Evolutionary conservation across 2,329 filamentous ascomycete genomes (phyloP), one percentile per base, ranked within the genome.

Genomic region (Fusarium tuaranense): DNA sequence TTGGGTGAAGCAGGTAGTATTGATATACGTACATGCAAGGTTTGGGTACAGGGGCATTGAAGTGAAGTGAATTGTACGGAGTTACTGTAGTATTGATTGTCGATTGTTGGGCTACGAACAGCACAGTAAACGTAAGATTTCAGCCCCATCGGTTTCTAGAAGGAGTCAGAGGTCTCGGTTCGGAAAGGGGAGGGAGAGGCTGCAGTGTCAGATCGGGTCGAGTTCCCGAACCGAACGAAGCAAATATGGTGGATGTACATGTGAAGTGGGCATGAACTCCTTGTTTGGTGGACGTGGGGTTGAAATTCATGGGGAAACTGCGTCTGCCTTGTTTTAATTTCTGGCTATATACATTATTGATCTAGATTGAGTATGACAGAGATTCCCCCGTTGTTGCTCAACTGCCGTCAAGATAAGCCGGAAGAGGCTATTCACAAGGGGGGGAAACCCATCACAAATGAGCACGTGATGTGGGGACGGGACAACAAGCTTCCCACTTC

Each of bases 151-250:
- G 25, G 22, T 51, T 62, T 62, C 59, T 48, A 62, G 59, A 62
- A 62, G 16, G n/a, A 32, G 22, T 8, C 25, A 18, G 41, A 22
- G 27, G 59, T 13, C 27, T 46, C 58, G 58, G 58, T 27, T 61
- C 58, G 58, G 58, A 61, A 48, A 48, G 44, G 44, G 14, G 20
- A 48, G 44, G 13, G 22, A 46, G 38, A 53, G 10, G 44, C 20
- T 63, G 30, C 25, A 25, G 9, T n/a, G 30, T 34, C 25, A 46
- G 58, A 46, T 62, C 59, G 59, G 59, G 41, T 34, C n/a, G 59
- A 46, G 7, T 34, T 62, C 20, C 59, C 60, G 60, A 63, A 48
- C 41, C 46, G 46, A 63, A 36, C 46, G 46, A 63, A 51, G 60
- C 30, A 48, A 48, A 36, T 13, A 36, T 63, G 39, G 30, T 63